Evolutionary conservation across 305 asterid genomes (phyloP).

Genomic region (Plantago coronopus): DNA sequence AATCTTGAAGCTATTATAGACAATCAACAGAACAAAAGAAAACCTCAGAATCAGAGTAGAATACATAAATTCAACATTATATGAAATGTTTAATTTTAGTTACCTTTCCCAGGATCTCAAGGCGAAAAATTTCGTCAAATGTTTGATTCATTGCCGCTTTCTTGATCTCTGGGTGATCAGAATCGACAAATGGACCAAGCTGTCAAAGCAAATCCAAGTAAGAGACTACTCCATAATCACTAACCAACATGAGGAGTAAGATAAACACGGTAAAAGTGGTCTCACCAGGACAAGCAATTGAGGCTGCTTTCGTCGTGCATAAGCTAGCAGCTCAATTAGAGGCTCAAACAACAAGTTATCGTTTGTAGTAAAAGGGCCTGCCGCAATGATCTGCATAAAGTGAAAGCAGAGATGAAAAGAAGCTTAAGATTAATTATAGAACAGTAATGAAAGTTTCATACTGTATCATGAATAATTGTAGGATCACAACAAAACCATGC

Average conservation of each 20-base stretch:
- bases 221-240: background rate
- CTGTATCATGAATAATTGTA: too few relatives aligned
- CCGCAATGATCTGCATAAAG: conserved; percentile 71
- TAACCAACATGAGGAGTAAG: conserved; percentile 17
- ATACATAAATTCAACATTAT: conserved; percentile 16
- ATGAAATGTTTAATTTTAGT: conserved; percentile 13
- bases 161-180: conserved; percentile 81
- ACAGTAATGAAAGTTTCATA: background rate
- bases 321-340: conserved; percentile 74
- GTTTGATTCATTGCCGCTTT: conserved; percentile 60
- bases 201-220: conserved; percentile 42
- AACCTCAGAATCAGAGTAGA: conserved; percentile 9
- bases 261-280: conserved; percentile 14
- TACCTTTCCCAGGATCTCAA: conserved; percentile 85
- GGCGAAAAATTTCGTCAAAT: conserved; percentile 64
- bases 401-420: conserved; percentile 20
- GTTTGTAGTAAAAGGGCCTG: conserved; percentile 85
- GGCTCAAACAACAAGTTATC: conserved; percentile 88
- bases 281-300: conserved; percentile 81
- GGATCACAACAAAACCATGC: too few relatives aligned
- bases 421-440: conserved; percentile 20
- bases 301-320: conserved; percentile 87
- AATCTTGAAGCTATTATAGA: conserved; percentile 68
- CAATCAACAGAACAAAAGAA: conserved; percentile 13
- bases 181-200: conserved; percentile 92